Percentiles rank a stretch among this genome's conserved stretches.
Evolutionary conservation across 2,329 filamentous ascomycete species (phyloP).

Genomic region (Sporothrix humicola): DNA sequence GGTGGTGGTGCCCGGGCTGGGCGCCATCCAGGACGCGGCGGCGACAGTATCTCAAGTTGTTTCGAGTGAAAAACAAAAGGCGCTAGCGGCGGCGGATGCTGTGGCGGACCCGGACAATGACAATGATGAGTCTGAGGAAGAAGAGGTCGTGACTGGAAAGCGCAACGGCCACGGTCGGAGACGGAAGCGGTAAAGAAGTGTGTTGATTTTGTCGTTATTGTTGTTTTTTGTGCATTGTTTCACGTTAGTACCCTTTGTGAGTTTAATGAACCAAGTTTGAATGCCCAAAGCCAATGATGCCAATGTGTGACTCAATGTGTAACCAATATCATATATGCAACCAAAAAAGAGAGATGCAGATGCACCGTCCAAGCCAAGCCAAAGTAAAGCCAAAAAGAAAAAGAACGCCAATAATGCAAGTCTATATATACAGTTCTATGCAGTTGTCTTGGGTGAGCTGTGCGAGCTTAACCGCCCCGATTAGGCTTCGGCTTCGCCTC

Average conservation of each 20-base stretch:
- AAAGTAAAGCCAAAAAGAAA: neutral
- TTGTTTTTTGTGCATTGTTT: neutral
- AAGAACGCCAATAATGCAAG: neutral
- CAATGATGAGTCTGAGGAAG: neutral
- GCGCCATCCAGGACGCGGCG: neutral
- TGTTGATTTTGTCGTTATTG: neutral
- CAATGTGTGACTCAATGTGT: constrained; percentile 1
- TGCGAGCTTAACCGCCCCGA: neutral
- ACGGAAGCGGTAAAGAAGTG: neutral
- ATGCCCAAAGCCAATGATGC: neutral
- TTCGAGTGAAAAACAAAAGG: neutral
- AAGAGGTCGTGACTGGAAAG: neutral
- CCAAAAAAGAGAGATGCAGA: neutral
- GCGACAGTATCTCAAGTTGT: neutral
- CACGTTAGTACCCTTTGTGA: too few species aligned
- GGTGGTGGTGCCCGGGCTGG: neutral
- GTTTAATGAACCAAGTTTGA: too few species aligned
- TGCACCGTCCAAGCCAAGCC: neutral
- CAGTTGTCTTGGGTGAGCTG: neutral
- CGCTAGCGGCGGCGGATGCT: neutral
- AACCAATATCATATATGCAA: neutral
- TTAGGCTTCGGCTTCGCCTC: neutral
- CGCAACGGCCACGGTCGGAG: neutral
- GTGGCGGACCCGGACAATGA: neutral
- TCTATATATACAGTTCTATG: constrained; percentile 10